Percentiles rank a stretch among this genome's conserved stretches.
Evolutionary conservation across 805 yeast genomes (phyloP).

Genomic region (Metschnikowia lachancei): DNA sequence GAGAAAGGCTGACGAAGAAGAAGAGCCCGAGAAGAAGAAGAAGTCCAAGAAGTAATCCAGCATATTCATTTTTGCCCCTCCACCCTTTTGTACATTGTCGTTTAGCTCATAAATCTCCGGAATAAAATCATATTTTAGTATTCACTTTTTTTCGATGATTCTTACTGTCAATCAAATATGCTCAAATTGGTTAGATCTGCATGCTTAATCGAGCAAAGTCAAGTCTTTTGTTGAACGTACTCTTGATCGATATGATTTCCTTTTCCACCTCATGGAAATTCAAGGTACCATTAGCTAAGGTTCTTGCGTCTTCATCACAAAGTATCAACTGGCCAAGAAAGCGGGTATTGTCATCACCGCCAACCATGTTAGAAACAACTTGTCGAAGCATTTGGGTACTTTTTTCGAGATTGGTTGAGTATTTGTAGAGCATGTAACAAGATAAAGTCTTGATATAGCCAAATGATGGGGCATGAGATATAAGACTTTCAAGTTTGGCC

Average conservation of each 20-base stretch:
- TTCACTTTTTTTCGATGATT: not conserved
- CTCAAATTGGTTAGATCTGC: too few species aligned
- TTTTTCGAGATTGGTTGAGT: conserved; percentile 8
- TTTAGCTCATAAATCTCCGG: conserved; percentile 5
- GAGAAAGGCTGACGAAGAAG: conserved; percentile 31
- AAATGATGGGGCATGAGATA: not conserved
- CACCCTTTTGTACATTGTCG: conserved; percentile 7
- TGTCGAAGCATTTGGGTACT: conserved; percentile 2
- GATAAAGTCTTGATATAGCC: conserved; percentile 7
- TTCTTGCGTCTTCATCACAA: conserved; percentile 3
- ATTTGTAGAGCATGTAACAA: conserved; percentile 6
- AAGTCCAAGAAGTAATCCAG: conserved; percentile 40
- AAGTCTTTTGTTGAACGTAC: not conserved
- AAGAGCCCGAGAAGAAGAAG: conserved; percentile 50
- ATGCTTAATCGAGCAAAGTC: conserved; percentile 1
- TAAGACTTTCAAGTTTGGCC: not conserved
- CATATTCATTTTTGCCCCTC: conserved; percentile 12
- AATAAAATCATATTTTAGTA: not conserved
- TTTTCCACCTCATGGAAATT: not conserved
- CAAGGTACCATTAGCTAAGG: not conserved
- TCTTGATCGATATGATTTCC: not conserved
- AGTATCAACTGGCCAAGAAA: conserved; percentile 7
- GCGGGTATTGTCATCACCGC: conserved; percentile 4
- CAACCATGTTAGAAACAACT: conserved; percentile 1
- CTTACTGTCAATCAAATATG: too few species aligned